These are phyloP conservation scores for Phytophthora citrophthora DNA, from an alignment of 352 stramenopile species.

Conservation along the genomic window DNA sequence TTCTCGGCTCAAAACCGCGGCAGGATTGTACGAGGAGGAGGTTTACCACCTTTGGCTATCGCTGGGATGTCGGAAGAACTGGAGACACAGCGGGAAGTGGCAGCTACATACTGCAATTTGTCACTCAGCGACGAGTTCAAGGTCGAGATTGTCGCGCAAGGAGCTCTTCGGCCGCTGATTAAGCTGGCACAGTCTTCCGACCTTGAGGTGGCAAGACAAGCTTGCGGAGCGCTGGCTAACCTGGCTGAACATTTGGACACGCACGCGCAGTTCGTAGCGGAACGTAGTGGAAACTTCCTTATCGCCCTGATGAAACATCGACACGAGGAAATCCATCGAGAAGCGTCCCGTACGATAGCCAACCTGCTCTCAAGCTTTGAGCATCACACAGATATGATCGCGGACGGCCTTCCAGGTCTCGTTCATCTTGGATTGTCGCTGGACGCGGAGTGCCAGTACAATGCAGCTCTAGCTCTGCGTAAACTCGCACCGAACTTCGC, in stretches of 20 bases:
- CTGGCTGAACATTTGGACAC: constrained; percentile 95
- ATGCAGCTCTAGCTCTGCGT: constrained; percentile 93
- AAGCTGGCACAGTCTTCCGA: constrained; percentile 90
- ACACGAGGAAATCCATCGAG: constrained; percentile 93
- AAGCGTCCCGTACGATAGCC: constrained; percentile 91
- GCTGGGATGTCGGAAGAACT: constrained; percentile 88
- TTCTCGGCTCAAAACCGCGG: constrained; percentile 89
- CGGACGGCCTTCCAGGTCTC: constrained; percentile 89
- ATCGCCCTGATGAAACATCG: constrained; percentile 86
- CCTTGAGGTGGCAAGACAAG: constrained; percentile 91
- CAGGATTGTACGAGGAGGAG: constrained; percentile 85
- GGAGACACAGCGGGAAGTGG: constrained; percentile 96
- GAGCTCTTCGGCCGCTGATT: constrained; percentile 82
- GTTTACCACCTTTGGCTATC: constrained; percentile 84
- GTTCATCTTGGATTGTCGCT: constrained; percentile 90
- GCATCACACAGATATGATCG: constrained; percentile 92
- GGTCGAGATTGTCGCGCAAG: constrained; percentile 86
- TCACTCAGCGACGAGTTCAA: constrained; percentile 94
- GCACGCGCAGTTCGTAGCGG: constrained; percentile 88
- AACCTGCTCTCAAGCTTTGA: constrained; percentile 95
- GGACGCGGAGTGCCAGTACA: constrained; percentile 95
- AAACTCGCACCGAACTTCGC: constrained; percentile 94
- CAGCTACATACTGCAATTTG: constrained; percentile 94
- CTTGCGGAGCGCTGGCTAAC: constrained; percentile 94
- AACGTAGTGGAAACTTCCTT: constrained; percentile 72